phyloP scores from a whole-genome alignment of 2,329 filamentous ascomycete species.

The Trichophyton equinum region DNA sequence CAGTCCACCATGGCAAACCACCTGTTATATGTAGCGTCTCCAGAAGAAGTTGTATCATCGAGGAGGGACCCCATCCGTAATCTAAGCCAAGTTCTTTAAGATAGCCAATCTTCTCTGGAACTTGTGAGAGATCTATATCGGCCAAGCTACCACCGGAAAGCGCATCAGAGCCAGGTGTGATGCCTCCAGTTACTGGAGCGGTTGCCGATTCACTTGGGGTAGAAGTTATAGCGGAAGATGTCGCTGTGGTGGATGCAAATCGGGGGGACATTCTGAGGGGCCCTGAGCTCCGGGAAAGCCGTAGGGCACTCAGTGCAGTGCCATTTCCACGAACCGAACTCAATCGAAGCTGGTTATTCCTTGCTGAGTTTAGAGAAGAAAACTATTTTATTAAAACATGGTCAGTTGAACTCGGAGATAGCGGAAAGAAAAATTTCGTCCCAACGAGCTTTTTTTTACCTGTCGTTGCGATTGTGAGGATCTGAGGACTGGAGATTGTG shows the following conservation, averaged over 20 bases:
- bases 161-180: conserved; percentile 7
- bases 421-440: not conserved
- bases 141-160: conserved; percentile 17
- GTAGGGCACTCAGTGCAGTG: not conserved
- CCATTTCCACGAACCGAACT: conserved; percentile 1
- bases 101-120: conserved; percentile 70
- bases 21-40: conserved; percentile 70
- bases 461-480: conserved; percentile 23
- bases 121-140: conserved; percentile 35
- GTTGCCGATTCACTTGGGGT: conserved; percentile 9
- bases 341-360: conserved; percentile 4
- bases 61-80: conserved; percentile 70
- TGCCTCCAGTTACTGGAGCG: conserved; percentile 6
- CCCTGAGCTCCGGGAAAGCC: not conserved
- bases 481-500: conserved; percentile 25
- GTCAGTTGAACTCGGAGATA: not conserved
- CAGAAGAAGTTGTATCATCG: conserved; percentile 58
- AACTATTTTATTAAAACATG: conserved; percentile 6
- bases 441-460: conserved; percentile 17
- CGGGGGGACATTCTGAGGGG: conserved; percentile 18
- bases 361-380: conserved; percentile 11
- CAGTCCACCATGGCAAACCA: conserved; percentile 70
- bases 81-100: conserved; percentile 72
- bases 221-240: conserved; percentile 19
- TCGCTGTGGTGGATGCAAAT: conserved; percentile 21